Conservation (phyloP, 202 grass and related monocot species). For the Panicum virgatum region DNA sequence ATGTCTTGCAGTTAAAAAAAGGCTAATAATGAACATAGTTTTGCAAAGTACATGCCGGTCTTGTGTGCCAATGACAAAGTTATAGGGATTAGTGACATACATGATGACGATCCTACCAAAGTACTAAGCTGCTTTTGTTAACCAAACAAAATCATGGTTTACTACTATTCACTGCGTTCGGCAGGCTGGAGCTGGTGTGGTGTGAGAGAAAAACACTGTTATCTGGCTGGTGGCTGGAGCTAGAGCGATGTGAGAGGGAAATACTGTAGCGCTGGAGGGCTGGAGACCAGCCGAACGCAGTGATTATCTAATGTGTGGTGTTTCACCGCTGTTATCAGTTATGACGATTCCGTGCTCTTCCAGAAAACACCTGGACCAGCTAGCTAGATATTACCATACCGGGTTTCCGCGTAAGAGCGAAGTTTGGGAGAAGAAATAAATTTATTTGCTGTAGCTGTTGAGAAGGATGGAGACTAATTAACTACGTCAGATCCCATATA, state of each 20-base stretch:
- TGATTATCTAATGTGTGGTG: neutral
- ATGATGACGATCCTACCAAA: constrained; percentile 30
- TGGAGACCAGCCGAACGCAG: no score
- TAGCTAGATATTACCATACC: neutral
- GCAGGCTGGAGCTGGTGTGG: no score
- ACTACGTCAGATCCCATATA: neutral
- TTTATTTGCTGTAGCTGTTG: neutral
- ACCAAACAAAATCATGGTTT: constrained; percentile 25
- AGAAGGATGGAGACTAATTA: neutral
- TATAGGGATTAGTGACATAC: neutral
- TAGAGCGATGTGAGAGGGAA: no score
- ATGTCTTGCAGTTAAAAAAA: neutral
- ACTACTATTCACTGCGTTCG: no score
- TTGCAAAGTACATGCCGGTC: constrained; percentile 2
- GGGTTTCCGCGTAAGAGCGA: constrained; percentile 24
- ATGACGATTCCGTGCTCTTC: neutral
- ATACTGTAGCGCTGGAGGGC: no score
- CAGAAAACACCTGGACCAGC: neutral
- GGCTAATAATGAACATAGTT: neutral
- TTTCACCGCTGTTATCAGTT: neutral
- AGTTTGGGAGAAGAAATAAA: neutral
- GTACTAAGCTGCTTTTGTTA: neutral
- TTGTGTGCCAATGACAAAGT: constrained; percentile 23
- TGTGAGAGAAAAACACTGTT: no score
- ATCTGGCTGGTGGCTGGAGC: no score